Evolutionary conservation across 441 rosid genomes (phyloP).

Genomic region (Lepidium campestre): DNA sequence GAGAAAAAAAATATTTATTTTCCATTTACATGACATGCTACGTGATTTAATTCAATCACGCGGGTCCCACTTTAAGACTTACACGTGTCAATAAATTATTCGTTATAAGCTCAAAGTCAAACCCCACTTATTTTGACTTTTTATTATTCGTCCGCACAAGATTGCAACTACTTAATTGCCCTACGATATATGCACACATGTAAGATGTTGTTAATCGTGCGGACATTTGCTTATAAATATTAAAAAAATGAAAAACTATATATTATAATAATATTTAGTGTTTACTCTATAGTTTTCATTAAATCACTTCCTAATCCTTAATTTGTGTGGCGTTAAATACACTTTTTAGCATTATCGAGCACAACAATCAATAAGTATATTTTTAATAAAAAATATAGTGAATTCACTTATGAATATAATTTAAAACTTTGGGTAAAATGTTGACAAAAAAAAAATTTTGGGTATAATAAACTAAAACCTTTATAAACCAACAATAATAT

Average conservation of each 20-base stretch:
- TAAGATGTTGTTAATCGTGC: conserved; percentile 21
- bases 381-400: not conserved
- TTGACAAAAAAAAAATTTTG: too few relatives aligned
- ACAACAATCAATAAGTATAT: conserved; percentile 5
- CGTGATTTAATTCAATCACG: conserved; percentile 20
- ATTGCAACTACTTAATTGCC: conserved; percentile 14
- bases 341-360: conserved; percentile 16
- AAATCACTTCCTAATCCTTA: not conserved
- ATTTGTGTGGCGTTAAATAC: conserved; percentile 4
- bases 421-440: not conserved
- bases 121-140: conserved; percentile 26
- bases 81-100: conserved; percentile 2
- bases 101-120: not conserved
- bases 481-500: too few relatives aligned
- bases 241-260: not conserved
- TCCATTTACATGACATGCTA: conserved; percentile 17
- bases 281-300: not conserved
- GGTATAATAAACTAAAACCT: too few relatives aligned
- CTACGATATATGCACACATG: conserved; percentile 14
- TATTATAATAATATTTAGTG: not conserved
- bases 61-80: conserved; percentile 1
- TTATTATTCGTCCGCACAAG: conserved; percentile 3
- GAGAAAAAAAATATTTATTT: not conserved
- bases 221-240: not conserved
- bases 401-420: not conserved